Evolutionary conservation across 805 yeast species (phyloP).

Genomic region (Zygoascus biomembranicola): DNA sequence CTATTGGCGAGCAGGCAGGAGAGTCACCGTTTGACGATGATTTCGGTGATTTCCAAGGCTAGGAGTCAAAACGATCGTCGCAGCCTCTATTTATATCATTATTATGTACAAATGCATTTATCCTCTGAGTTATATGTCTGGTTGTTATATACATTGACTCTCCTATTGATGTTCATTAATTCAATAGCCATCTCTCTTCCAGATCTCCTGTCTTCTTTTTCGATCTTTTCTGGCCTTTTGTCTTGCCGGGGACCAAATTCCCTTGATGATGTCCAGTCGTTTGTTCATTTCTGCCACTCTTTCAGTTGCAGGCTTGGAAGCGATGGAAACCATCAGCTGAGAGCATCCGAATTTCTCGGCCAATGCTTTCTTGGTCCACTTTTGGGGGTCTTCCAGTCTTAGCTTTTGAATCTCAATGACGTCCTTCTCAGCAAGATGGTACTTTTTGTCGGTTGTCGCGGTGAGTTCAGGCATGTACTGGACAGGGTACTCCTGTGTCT

Average conservation of each 20-base stretch:
- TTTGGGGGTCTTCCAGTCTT: conserved; percentile 49
- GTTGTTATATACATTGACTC: background rate
- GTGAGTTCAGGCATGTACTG: conserved; percentile 29
- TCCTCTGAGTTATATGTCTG: background rate
- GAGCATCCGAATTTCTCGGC: conserved; percentile 52
- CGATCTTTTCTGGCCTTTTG: conserved; percentile 47
- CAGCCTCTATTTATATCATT: background rate
- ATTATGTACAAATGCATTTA: background rate
- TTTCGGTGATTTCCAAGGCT: conserved; percentile 28
- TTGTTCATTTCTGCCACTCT: conserved; percentile 38
- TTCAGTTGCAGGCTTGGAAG: conserved; percentile 33
- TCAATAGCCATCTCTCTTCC: conserved; percentile 49
- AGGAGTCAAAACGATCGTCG: background rate
- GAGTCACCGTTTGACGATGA: conserved; percentile 24
- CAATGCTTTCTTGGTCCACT: conserved; percentile 54
- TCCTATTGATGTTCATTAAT: too few relatives aligned
- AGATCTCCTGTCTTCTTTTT: conserved; percentile 46
- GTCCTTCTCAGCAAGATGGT: conserved; percentile 50
- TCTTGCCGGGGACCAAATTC: conserved; percentile 42
- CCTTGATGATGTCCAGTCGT: conserved; percentile 39
- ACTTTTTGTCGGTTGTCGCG: conserved; percentile 34
- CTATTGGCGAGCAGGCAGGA: background rate
- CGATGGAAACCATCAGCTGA: conserved; percentile 44
- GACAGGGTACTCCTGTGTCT: conserved; percentile 17
- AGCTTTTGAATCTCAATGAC: conserved; percentile 49